These are phyloP conservation scores for Fusarium chlamydosporum DNA, from an alignment of 2,329 filamentous ascomycete genomes.

Conservation along the genomic window DNA sequence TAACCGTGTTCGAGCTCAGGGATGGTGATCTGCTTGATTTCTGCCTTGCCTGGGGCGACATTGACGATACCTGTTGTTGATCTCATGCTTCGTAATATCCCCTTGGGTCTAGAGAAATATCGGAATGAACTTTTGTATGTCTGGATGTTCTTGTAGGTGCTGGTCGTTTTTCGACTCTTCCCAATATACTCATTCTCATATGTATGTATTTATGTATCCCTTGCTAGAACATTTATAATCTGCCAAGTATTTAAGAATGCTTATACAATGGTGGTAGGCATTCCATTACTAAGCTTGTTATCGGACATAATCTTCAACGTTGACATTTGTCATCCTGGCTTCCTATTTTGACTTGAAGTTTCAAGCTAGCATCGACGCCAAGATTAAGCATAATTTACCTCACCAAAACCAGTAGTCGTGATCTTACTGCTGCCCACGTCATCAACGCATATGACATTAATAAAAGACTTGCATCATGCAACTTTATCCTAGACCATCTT, in stretches of 20 bases:
- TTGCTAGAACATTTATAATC: neutral
- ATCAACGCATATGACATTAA: neutral
- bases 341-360: neutral
- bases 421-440: too few relatives aligned
- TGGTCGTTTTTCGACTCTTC: too few relatives aligned
- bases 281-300: neutral
- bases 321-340: neutral
- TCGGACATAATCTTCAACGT: neutral
- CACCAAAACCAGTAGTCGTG: too few relatives aligned
- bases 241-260: neutral
- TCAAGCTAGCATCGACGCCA: neutral
- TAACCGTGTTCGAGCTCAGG: neutral
- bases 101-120: too few relatives aligned
- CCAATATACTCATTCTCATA: too few relatives aligned
- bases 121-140: too few relatives aligned
- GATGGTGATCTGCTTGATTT: neutral
- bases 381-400: too few relatives aligned
- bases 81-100: neutral
- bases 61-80: constrained; percentile 8
- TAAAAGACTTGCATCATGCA: neutral
- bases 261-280: neutral
- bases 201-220: too few relatives aligned
- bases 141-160: too few relatives aligned
- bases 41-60: neutral
- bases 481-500: neutral